Evolutionary conservation across 164 flowering plant genomes (phyloP).

Genomic region (Nelumbo lutea): DNA sequence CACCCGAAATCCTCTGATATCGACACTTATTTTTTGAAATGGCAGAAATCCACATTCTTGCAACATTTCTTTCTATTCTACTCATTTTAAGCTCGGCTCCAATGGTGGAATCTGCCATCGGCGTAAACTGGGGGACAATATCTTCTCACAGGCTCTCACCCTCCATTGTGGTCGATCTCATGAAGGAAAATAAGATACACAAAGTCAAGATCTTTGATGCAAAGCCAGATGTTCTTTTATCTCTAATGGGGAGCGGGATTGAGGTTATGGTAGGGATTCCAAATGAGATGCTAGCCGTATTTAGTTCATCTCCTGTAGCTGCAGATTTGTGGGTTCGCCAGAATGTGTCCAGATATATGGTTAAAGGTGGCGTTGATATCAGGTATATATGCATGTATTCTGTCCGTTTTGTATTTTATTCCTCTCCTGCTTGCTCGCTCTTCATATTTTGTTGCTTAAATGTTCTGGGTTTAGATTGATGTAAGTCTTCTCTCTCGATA

Average conservation of each 20-base stretch:
- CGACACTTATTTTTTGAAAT: conserved; percentile 6
- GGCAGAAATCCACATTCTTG: conserved; percentile 15
- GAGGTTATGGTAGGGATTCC: conserved; percentile 88
- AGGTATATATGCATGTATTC: conserved; percentile 33
- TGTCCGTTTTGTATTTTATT: neutral
- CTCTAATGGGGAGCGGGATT: conserved; percentile 65
- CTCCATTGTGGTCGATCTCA: conserved; percentile 62
- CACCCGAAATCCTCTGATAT: too few relatives aligned
- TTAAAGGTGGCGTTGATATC: conserved; percentile 66
- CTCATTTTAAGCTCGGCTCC: conserved; percentile 10
- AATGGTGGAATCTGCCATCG: conserved; percentile 49
- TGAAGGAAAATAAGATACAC: conserved; percentile 55
- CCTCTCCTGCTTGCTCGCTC: neutral
- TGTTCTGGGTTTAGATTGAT: too few relatives aligned
- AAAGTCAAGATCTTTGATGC: conserved; percentile 90
- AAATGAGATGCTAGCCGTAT: conserved; percentile 60
- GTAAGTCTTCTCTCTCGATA: too few relatives aligned
- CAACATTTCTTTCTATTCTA: conserved; percentile 5
- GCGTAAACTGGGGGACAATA: conserved; percentile 83
- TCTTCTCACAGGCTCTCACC: conserved; percentile 62
- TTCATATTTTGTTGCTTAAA: too few relatives aligned
- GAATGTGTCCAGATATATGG: conserved; percentile 54
- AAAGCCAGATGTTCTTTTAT: conserved; percentile 45
- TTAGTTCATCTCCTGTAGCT: conserved; percentile 55
- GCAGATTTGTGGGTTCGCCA: conserved; percentile 71